phyloP scores from a whole-genome alignment of 1,284 basidiomycete species.

The Boletus smithii region DNA sequence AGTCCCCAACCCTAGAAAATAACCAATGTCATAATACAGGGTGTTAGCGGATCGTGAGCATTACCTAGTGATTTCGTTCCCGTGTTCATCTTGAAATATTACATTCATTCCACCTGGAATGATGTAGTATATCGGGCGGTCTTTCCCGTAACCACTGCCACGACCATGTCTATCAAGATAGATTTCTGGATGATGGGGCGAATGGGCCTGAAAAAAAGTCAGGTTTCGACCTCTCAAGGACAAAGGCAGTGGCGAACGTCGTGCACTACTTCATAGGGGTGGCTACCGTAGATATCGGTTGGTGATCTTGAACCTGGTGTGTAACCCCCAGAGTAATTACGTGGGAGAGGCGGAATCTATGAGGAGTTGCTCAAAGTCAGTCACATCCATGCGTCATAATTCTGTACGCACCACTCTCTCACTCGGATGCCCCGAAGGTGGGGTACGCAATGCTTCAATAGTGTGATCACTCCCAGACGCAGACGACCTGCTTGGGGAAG shows the following conservation, averaged over 20 bases:
- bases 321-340: conserved; percentile 21
- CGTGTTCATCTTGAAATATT: conserved; percentile 64
- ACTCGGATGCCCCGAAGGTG: conserved; percentile 21
- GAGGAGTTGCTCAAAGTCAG: neutral
- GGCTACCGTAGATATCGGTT: conserved; percentile 31
- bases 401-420: conserved; percentile 26
- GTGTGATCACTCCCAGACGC: conserved; percentile 32
- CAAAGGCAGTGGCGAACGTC: conserved; percentile 9
- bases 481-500: conserved; percentile 24
- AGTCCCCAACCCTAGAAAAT: conserved; percentile 44
- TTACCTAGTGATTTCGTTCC: conserved; percentile 64
- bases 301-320: conserved; percentile 23
- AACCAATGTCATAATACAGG: conserved; percentile 23
- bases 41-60: neutral
- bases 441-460: conserved; percentile 26
- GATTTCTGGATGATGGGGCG: conserved; percentile 18
- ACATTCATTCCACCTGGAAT: conserved; percentile 63
- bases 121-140: conserved; percentile 54
- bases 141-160: conserved; percentile 24
- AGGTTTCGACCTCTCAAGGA: conserved; percentile 1
- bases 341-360: conserved; percentile 33
- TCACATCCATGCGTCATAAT: neutral
- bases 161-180: conserved; percentile 28
- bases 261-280: conserved; percentile 20
- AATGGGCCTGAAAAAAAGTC: conserved; percentile 18